phyloP scores from a whole-genome alignment of 345 rosid genomes.

The Gossypium turneri region DNA sequence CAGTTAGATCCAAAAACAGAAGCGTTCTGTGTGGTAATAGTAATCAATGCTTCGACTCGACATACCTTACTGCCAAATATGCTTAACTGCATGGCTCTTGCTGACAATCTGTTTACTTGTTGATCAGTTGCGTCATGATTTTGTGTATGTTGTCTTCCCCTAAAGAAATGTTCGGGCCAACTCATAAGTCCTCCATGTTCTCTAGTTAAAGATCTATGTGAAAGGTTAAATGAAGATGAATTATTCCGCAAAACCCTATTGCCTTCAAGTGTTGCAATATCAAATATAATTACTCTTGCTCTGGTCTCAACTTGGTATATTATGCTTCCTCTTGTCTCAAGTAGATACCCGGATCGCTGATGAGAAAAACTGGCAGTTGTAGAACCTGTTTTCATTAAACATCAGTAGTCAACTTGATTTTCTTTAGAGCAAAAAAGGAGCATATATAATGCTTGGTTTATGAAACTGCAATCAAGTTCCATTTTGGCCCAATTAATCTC shows the following conservation, averaged over 20 bases:
- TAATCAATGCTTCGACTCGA: slow-evolving; percentile 1
- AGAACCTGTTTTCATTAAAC: slow-evolving; percentile 35
- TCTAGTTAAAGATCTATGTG: slow-evolving; percentile 44
- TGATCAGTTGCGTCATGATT: slow-evolving; percentile 18
- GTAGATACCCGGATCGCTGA: slow-evolving; percentile 52
- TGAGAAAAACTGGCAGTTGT: slow-evolving; percentile 41
- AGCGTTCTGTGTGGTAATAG: not conserved
- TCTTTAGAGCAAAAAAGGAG: not conserved
- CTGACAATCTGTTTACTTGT: slow-evolving; percentile 51
- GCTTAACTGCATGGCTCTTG: slow-evolving; percentile 75
- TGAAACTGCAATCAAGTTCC: not conserved
- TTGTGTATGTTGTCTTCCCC: slow-evolving; percentile 25
- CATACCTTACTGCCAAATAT: slow-evolving; percentile 81
- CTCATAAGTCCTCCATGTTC: slow-evolving; percentile 40
- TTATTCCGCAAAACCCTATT: slow-evolving; percentile 36
- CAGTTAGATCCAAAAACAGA: slow-evolving; percentile 15
- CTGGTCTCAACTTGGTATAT: slow-evolving; percentile 63
- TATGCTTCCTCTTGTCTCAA: slow-evolving; percentile 71
- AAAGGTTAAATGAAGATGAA: slow-evolving; percentile 49
- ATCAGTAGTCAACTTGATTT: slow-evolving; percentile 3
- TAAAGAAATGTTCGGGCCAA: slow-evolving; percentile 19
- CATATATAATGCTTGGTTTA: not conserved
- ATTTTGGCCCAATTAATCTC: not conserved
- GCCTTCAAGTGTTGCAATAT: slow-evolving; percentile 51
- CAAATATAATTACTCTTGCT: slow-evolving; percentile 69